A percentile compares a stretch with the other conserved stretches of the same genome.
These are phyloP conservation scores for Hirschioporus abietinus DNA, from an alignment of 768 basidiomycete species.

Conservation along the genomic window DNA sequence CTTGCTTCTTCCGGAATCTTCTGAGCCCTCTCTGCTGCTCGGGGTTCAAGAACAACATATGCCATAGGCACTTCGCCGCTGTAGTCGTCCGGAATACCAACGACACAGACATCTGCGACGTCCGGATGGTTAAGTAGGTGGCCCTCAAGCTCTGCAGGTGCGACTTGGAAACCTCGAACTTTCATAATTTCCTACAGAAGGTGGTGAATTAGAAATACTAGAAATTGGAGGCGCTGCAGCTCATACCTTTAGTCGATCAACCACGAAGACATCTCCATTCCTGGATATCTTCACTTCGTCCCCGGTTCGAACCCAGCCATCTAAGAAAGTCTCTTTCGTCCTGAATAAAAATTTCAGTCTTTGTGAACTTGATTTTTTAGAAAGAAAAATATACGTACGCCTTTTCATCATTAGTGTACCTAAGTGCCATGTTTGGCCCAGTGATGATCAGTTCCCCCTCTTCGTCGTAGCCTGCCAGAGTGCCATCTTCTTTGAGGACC, in stretches of 20 bases:
- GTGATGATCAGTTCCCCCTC: conserved; percentile 54
- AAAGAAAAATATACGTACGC: conserved; percentile 40
- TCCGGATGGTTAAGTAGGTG: conserved; percentile 55
- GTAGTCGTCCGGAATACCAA: conserved; percentile 63
- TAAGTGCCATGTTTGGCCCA: conserved; percentile 52
- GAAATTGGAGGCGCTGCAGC: neutral
- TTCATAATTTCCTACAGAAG: conserved; percentile 55
- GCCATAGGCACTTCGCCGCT: conserved; percentile 71
- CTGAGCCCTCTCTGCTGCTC: conserved; percentile 32
- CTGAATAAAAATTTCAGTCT: conserved; percentile 26
- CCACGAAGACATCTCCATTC: conserved; percentile 52
- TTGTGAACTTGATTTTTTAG: neutral
- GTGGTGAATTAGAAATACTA: neutral
- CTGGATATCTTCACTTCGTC: conserved; percentile 54
- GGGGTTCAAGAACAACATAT: conserved; percentile 49
- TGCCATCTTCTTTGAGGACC: conserved; percentile 54
- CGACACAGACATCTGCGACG: conserved; percentile 57
- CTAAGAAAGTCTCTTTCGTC: conserved; percentile 61
- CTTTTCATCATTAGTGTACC: conserved; percentile 54
- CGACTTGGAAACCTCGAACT: conserved; percentile 68
- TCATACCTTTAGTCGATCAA: conserved; percentile 57
- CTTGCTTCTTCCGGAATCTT: conserved; percentile 28
- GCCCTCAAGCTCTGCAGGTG: conserved; percentile 68
- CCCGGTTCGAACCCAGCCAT: conserved; percentile 72
- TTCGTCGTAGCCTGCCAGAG: conserved; percentile 49